Evolutionary conservation across 306 rosid species (phyloP), one percentile per base, ranked within the genome.

Genomic region (Quercus suber): DNA sequence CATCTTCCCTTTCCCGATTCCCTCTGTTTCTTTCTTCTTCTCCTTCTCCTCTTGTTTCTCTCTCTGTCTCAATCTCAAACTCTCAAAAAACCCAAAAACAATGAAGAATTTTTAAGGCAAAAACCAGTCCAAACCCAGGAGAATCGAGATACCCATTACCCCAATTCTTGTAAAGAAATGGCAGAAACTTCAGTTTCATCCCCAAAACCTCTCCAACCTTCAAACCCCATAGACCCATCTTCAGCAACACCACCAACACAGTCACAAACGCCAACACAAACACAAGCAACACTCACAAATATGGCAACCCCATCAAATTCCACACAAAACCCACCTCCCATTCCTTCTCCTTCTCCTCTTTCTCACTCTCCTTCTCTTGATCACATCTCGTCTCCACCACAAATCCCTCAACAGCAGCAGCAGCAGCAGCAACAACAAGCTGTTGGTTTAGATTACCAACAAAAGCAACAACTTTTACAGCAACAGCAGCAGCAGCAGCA

Each of bases 281-380:
- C 20, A 55, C 81, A 63, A 43, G 25, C 77, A 57, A 78, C 76
- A 61, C 86, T 83, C 75, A 55, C 77, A 10, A 84, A 85, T 49
- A 49, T 49, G 53, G 17, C 53, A 41, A 85, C 83, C 80, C 80
- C 82, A 73, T 61, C 83, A 13, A 77, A 51, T 72, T 80, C 87
- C 20, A 20, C 85, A 3, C 53, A 76, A 49, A 87, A 82, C 69
- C 88, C 88, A 57, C 68, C 76, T 56, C 67, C 76, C 52, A 84
- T 83, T 57, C 84, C 72, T n/a, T 87, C 91, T 3, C 87, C 93
- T 60, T 79, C 90, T 30, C 73, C 80, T 25, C 81, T 85, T 35
- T 73, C 89, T 31, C 93, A 87, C 37, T 87, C 91, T 10, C 93
- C 93, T 25, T 85, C 88, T 17, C 79, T 85, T 69, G 84, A 85